Conservation (phyloP, 306 rosid species). For the Datisca glomerata region DNA sequence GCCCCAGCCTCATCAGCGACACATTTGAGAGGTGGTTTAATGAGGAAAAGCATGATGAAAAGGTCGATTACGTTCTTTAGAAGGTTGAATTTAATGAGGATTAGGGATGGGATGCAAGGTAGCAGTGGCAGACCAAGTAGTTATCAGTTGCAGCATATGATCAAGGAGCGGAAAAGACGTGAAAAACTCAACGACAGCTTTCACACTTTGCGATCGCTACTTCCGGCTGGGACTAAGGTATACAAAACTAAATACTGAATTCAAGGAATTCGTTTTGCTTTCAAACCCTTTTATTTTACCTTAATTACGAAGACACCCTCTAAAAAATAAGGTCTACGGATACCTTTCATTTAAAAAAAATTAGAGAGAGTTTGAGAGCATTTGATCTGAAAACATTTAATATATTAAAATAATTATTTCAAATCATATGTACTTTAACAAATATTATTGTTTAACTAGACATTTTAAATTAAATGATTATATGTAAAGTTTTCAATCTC, state of each 20-base stretch:
- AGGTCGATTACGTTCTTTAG: constrained; percentile 46
- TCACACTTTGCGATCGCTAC: constrained; percentile 51
- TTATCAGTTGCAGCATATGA: constrained; percentile 63
- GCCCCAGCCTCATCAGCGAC: constrained; percentile 9
- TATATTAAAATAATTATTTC: too few relatives aligned
- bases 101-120: constrained; percentile 28
- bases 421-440: too few relatives aligned
- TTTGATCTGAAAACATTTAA: too few relatives aligned
- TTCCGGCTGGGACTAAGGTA: constrained; percentile 87
- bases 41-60: constrained; percentile 37
- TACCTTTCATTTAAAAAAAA: too few relatives aligned
- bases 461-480: too few relatives aligned
- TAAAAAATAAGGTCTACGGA: too few relatives aligned
- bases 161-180: constrained; percentile 74
- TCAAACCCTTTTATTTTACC: too few relatives aligned
- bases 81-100: constrained; percentile 32
- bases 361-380: too few relatives aligned
- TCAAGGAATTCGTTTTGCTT: too few relatives aligned
- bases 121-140: constrained; percentile 25
- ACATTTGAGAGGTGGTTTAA: constrained; percentile 11
- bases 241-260: not conserved
- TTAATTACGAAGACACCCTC: too few relatives aligned
- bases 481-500: too few relatives aligned
- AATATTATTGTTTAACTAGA: too few relatives aligned
- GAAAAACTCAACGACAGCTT: constrained; percentile 77